Evolutionary conservation across 2,329 filamentous ascomycete genomes (phyloP).

Genomic region (Epichloe coenophiala): DNA sequence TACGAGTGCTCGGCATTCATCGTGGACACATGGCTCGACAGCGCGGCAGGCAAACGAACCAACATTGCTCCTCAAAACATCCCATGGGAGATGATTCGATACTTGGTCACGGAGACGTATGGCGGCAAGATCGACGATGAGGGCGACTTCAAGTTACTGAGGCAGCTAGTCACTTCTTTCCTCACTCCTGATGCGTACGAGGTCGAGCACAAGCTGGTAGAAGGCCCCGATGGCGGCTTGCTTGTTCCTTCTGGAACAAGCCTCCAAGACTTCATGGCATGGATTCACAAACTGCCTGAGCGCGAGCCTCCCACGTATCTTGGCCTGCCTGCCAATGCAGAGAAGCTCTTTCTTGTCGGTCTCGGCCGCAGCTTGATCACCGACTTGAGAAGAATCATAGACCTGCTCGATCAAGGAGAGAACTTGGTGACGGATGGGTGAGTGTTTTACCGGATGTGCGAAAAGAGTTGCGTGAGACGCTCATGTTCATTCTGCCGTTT

Average conservation of each 20-base stretch:
- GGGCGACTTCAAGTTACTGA: slow-evolving; percentile 64
- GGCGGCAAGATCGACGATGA: slow-evolving; percentile 95
- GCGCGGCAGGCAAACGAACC: slow-evolving; percentile 67
- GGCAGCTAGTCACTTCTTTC: slow-evolving; percentile 59
- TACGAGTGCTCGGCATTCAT: slow-evolving; percentile 97
- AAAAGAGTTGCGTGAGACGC: slow-evolving; percentile 1
- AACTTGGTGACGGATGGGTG: slow-evolving; percentile 59
- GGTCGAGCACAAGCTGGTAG: slow-evolving; percentile 78
- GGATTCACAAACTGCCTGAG: slow-evolving; percentile 87
- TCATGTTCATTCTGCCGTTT: no score
- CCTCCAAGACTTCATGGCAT: slow-evolving; percentile 73
- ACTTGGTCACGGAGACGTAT: slow-evolving; percentile 85
- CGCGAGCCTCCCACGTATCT: slow-evolving; percentile 92
- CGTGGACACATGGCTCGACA: slow-evolving; percentile 87
- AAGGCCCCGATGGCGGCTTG: slow-evolving; percentile 49
- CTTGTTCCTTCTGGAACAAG: slow-evolving; percentile 68
- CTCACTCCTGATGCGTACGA: slow-evolving; percentile 86
- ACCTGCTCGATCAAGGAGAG: slow-evolving; percentile 87
- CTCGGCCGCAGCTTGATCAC: slow-evolving; percentile 74
- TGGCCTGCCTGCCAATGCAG: slow-evolving; percentile 85
- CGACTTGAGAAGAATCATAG: slow-evolving; percentile 73
- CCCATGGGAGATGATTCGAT: slow-evolving; percentile 91
- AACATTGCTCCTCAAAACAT: slow-evolving; percentile 91
- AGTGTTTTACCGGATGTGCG: background rate
- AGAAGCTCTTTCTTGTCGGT: slow-evolving; percentile 85